These are phyloP conservation scores for Fusarium phyllophilum DNA, from an alignment of 2,329 filamentous ascomycete species.

Conservation along the genomic window DNA sequence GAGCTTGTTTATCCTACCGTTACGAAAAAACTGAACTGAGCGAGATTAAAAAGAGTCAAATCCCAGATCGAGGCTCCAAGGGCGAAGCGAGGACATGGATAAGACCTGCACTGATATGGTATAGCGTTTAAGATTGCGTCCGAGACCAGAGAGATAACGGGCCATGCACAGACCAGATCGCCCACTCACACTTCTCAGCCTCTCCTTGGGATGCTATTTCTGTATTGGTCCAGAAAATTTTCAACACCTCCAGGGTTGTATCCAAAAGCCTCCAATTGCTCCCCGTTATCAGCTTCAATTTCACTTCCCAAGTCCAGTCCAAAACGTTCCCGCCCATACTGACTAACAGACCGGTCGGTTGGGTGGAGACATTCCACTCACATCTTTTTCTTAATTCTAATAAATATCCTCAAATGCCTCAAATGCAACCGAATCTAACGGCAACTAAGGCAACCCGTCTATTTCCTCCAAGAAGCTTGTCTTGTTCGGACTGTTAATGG, in stretches of 20 bases:
- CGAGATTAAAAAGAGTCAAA: background rate
- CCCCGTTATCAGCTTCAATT: slow-evolving; percentile 6
- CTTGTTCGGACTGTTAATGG: background rate
- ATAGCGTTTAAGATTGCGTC: slow-evolving; percentile 4
- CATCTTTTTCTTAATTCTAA: background rate
- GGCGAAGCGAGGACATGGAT: slow-evolving; percentile 14
- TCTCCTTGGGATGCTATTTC: slow-evolving; percentile 9
- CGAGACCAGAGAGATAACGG: slow-evolving; percentile 30
- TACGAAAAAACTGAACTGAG: slow-evolving; percentile 7
- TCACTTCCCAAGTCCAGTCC: background rate
- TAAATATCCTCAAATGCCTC: slow-evolving; percentile 17
- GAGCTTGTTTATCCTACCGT: slow-evolving; percentile 8
- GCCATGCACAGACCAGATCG: slow-evolving; percentile 32
- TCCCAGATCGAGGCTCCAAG: slow-evolving; percentile 5
- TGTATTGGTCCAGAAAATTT: slow-evolving; percentile 26
- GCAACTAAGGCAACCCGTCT: background rate
- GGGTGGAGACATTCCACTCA: slow-evolving; percentile 23
- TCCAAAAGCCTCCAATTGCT: background rate
- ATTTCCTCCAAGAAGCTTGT: background rate
- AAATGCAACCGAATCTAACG: slow-evolving; percentile 14
- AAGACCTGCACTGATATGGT: background rate
- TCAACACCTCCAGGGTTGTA: slow-evolving; percentile 16
- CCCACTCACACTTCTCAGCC: slow-evolving; percentile 29
- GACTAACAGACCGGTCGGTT: background rate
- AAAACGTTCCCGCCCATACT: background rate